These are phyloP conservation scores for Sporormia fimetaria DNA, from an alignment of 495 filamentous ascomycete genomes.

Conservation along the genomic window DNA sequence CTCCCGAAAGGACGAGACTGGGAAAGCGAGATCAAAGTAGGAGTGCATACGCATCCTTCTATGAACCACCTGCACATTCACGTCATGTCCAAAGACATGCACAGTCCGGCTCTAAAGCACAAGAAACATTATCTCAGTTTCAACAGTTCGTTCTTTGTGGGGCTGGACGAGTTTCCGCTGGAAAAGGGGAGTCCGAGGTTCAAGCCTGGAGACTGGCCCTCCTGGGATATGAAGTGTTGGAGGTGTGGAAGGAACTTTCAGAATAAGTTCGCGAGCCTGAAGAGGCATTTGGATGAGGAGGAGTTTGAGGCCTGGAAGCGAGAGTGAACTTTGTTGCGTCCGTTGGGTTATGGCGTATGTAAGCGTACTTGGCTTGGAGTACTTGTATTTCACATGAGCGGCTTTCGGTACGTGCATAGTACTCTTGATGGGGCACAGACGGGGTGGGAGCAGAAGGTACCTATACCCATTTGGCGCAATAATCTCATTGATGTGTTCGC, in stretches of 20 bases:
- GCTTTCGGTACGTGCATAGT: too few species aligned
- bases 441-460: too few species aligned
- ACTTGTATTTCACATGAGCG: too few species aligned
- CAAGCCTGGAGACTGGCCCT: conserved; percentile 43
- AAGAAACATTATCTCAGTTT: conserved; percentile 91
- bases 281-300: conserved; percentile 59
- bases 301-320: conserved; percentile 78
- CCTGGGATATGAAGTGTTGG: conserved; percentile 67
- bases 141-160: conserved; percentile 73
- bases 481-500: too few species aligned
- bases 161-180: conserved; percentile 72
- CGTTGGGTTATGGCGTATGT: not conserved
- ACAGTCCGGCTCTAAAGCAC: conserved; percentile 59
- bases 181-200: conserved; percentile 47
- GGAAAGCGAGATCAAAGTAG: conserved; percentile 60
- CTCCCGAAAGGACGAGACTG: conserved; percentile 64
- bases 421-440: too few species aligned
- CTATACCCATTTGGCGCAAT: too few species aligned
- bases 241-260: conserved; percentile 66
- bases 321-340: conserved; percentile 26
- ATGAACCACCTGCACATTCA: conserved; percentile 94
- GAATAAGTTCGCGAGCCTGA: conserved; percentile 59
- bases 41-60: conserved; percentile 75
- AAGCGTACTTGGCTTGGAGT: too few species aligned
- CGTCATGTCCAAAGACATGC: conserved; percentile 63